Evolutionary conservation across 208 protist species (phyloP).

Genomic region (Acanthamoeba triangularis): DNA sequence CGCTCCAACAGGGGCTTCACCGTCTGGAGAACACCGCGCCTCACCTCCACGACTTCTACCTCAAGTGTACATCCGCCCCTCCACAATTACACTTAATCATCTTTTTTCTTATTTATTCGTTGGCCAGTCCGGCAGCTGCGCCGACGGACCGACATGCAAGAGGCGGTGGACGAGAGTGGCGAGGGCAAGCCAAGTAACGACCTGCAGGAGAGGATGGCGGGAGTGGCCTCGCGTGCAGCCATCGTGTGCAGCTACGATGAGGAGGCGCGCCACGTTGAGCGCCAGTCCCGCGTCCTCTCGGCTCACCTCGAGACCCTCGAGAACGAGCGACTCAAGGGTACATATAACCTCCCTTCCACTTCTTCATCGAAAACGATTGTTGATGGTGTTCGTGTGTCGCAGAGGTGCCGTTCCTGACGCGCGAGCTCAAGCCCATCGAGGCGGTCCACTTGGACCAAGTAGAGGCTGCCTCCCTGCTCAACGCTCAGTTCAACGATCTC

Average conservation of each 20-base stretch:
- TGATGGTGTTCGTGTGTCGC: not conserved
- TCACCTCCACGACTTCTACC: conserved; percentile 41
- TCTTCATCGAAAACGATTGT: no score
- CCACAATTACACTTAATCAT: not conserved
- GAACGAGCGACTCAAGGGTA: conserved; percentile 59
- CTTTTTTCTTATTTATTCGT: not conserved
- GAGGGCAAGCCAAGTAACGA: not conserved
- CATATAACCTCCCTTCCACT: not conserved
- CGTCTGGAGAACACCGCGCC: conserved; percentile 25
- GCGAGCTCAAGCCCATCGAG: conserved; percentile 55
- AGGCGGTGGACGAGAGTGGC: not conserved
- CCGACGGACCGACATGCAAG: not conserved
- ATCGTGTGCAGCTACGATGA: conserved; percentile 63
- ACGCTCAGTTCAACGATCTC: conserved; percentile 50
- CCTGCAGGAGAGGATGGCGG: conserved; percentile 9
- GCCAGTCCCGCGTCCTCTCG: not conserved
- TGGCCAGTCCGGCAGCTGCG: conserved; percentile 1
- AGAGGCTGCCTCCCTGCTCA: conserved; percentile 43
- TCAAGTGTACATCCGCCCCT: conserved; percentile 9
- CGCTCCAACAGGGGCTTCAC: conserved; percentile 7
- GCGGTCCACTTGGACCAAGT: conserved; percentile 51
- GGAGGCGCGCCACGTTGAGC: conserved; percentile 27
- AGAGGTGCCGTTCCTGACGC: conserved; percentile 49
- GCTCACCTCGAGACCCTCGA: conserved; percentile 33
- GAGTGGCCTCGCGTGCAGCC: not conserved